Evolutionary conservation across 2,329 filamentous ascomycete genomes (phyloP).

Genomic region (Penicillium olsonii): DNA sequence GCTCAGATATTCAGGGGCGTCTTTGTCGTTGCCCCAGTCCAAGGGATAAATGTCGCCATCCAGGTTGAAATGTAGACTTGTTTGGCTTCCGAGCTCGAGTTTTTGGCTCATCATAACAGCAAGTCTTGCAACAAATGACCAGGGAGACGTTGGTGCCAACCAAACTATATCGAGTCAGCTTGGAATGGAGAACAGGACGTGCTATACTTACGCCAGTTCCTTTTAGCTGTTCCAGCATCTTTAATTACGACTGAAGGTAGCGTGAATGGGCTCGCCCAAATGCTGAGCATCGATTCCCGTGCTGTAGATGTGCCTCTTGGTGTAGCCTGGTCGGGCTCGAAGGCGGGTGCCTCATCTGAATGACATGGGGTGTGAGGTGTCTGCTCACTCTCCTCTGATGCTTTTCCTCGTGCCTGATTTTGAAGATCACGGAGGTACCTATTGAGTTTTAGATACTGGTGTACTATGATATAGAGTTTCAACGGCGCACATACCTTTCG

Average conservation of each 20-base stretch:
- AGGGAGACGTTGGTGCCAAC: slow-evolving; percentile 13
- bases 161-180: slow-evolving; percentile 6
- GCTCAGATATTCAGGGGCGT: background rate
- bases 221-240: slow-evolving; percentile 4
- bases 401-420: background rate
- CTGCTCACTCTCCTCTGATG: background rate
- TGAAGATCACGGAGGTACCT: background rate
- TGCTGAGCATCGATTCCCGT: slow-evolving; percentile 1
- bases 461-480: background rate
- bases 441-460: background rate
- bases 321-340: background rate
- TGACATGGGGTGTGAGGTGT: background rate
- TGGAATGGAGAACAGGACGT: background rate
- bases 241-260: slow-evolving; percentile 11
- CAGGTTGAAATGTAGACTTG: background rate
- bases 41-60: background rate
- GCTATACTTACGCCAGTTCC: background rate
- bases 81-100: background rate
- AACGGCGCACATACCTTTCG: background rate
- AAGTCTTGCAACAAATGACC: slow-evolving; percentile 14
- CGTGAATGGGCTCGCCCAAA: slow-evolving; percentile 17
- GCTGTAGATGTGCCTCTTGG: background rate
- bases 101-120: slow-evolving; percentile 17
- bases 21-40: background rate
- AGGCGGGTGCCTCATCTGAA: background rate